phyloP scores from a whole-genome alignment of 2,329 filamentous ascomycete species.

The Paracorniculantispora psalliotae region DNA sequence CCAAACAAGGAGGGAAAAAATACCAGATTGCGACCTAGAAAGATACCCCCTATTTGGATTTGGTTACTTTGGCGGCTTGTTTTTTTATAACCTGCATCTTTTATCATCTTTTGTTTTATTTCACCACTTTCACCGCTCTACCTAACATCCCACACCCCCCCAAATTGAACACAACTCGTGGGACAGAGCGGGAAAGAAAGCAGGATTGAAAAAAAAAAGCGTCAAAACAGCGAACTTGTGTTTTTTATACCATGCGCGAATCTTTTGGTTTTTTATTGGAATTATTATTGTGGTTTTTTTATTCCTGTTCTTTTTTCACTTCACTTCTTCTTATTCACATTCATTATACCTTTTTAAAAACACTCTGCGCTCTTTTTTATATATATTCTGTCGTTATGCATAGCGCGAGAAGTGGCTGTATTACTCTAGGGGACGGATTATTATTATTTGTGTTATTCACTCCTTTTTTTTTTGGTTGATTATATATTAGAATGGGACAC shows the following conservation, averaged over 20 bases:
- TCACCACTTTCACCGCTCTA: not conserved
- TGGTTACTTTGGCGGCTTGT: conserved; percentile 8
- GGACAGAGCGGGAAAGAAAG: not conserved
- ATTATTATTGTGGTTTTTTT: conserved; percentile 13
- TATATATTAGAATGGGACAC: conserved; percentile 6
- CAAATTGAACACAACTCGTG: conserved; percentile 1
- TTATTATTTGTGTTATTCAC: not conserved
- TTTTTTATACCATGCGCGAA: conserved; percentile 8
- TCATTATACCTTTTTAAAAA: conserved; percentile 3
- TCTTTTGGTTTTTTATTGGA: not conserved
- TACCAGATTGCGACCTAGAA: conserved; percentile 18
- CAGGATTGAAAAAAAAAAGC: not conserved
- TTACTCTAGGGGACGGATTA: conserved; percentile 1
- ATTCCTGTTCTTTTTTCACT: conserved; percentile 1
- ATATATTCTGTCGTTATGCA: conserved; percentile 15
- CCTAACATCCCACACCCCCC: not conserved
- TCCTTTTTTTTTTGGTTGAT: conserved; percentile 5
- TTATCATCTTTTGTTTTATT: not conserved
- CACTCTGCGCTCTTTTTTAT: conserved; percentile 10
- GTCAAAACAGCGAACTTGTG: conserved; percentile 3
- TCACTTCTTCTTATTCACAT: conserved; percentile 9
- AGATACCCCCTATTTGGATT: conserved; percentile 22
- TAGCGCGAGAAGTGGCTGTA: conserved; percentile 15
- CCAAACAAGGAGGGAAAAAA: not conserved
- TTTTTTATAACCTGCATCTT: not conserved